These are phyloP conservation scores for Solanum bulbocastanum DNA, from an alignment of 257 asterid species.

Conservation along the genomic window DNA sequence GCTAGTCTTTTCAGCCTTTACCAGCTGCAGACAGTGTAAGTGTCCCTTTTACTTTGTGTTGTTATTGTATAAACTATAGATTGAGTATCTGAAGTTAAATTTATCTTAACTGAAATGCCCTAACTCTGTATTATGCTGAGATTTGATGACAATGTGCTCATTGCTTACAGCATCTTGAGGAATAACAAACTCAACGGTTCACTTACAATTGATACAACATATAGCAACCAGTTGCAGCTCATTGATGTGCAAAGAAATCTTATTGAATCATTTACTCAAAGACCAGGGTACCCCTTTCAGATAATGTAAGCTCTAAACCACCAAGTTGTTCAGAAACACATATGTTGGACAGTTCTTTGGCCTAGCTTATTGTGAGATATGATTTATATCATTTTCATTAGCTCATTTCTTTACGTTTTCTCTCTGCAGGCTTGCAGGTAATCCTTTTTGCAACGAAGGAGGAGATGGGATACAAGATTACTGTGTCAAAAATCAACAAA, in stretches of 20 bases:
- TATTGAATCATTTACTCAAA: slow-evolving; percentile 30
- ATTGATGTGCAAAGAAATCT: slow-evolving; percentile 23
- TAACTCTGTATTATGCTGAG: neutral
- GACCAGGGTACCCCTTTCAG: slow-evolving; percentile 16
- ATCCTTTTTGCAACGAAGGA: slow-evolving; percentile 49
- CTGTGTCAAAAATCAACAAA: slow-evolving; percentile 27
- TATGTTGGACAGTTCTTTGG: neutral
- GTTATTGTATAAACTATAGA: neutral
- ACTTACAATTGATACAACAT: slow-evolving; percentile 1
- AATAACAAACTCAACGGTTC: slow-evolving; percentile 14
- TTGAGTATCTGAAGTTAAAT: neutral
- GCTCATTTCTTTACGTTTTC: neutral
- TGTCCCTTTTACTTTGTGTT: neutral
- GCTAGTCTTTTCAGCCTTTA: slow-evolving; percentile 35
- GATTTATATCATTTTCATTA: neutral
- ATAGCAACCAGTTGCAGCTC: slow-evolving; percentile 12
- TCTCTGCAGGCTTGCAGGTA: slow-evolving; percentile 43
- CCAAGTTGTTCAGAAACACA: neutral
- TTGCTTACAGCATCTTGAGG: slow-evolving; percentile 36
- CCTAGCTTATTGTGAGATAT: neutral
- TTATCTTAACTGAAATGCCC: neutral
- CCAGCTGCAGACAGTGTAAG: slow-evolving; percentile 78
- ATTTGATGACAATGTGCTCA: neutral
- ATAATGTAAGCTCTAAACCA: slow-evolving; percentile 30
- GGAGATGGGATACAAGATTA: slow-evolving; percentile 8